A percentile compares a stretch with the other conserved stretches of the same genome.
Conservation (phyloP, 352 stramenopile species). For the Phytophthora litchii region DNA sequence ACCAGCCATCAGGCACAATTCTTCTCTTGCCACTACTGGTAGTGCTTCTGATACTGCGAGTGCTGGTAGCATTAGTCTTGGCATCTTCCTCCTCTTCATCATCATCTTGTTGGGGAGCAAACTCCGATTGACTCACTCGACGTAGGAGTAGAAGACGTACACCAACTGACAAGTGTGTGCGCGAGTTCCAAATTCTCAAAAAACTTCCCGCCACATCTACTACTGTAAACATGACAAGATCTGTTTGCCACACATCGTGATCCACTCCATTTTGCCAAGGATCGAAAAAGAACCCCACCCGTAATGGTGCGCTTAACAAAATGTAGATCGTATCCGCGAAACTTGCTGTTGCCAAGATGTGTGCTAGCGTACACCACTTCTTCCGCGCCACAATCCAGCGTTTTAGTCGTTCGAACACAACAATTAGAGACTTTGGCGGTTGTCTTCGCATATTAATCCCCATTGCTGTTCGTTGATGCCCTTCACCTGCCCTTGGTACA, state of each 20-base stretch:
- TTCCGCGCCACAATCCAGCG: constrained; percentile 18
- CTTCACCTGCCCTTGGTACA: constrained; percentile 4
- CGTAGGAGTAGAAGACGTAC: constrained; percentile 10
- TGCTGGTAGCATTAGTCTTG: constrained; percentile 9
- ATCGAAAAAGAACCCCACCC: constrained; percentile 54
- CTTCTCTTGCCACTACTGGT: constrained; percentile 15
- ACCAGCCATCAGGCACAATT: constrained; percentile 5
- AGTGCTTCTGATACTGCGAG: constrained; percentile 15
- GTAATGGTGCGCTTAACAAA: constrained; percentile 42
- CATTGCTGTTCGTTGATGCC: background rate
- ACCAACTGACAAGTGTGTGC: constrained; percentile 16
- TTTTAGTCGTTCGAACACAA: constrained; percentile 17
- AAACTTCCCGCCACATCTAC: constrained; percentile 38
- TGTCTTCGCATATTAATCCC: constrained; percentile 5
- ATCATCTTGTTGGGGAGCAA: constrained; percentile 1
- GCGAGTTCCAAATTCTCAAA: constrained; percentile 35
- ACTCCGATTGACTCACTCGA: constrained; percentile 17
- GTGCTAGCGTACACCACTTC: constrained; percentile 18
- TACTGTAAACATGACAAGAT: constrained; percentile 33
- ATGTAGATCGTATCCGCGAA: constrained; percentile 49
- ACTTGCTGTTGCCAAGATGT: constrained; percentile 29
- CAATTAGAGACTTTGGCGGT: constrained; percentile 7
- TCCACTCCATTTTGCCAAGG: constrained; percentile 21
- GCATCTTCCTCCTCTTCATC: constrained; percentile 4
- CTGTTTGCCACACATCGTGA: constrained; percentile 26